Conservation (phyloP, 1,139 yeast species). For the Suhomyces coccinellae region DNA sequence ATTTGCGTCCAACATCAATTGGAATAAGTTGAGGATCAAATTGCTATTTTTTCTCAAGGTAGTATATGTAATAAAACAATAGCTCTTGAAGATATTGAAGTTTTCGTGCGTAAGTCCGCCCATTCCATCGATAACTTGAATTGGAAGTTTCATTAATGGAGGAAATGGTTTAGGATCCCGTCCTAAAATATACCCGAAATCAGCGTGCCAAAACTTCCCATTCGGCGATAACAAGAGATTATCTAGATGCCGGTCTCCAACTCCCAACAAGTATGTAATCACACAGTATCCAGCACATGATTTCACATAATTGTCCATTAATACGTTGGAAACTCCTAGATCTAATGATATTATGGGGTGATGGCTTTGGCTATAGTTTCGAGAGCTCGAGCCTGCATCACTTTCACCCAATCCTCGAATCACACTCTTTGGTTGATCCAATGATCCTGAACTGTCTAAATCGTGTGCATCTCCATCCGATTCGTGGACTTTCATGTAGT, state of each 20-base stretch:
- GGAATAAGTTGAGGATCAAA: conserved; percentile 84
- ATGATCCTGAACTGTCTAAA: neutral
- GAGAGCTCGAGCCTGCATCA: neutral
- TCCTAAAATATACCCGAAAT: conserved; percentile 94
- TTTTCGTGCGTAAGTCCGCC: conserved; percentile 89
- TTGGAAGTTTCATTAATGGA: conserved; percentile 95
- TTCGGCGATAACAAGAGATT: conserved; percentile 68
- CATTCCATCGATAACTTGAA: conserved; percentile 96
- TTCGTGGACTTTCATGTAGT: conserved; percentile 52
- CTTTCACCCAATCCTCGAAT: conserved; percentile 5
- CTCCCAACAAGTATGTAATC: conserved; percentile 89
- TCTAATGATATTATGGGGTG: conserved; percentile 42
- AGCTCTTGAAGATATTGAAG: conserved; percentile 82
- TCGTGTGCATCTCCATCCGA: conserved; percentile 1
- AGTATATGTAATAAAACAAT: conserved; percentile 92
- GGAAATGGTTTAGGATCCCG: conserved; percentile 98
- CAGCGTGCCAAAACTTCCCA: conserved; percentile 94
- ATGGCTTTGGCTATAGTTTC: conserved; percentile 3
- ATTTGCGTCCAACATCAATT: conserved; percentile 90
- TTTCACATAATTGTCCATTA: conserved; percentile 91
- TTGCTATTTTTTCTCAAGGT: conserved; percentile 88
- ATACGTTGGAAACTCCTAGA: conserved; percentile 69
- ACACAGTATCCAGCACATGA: conserved; percentile 99
- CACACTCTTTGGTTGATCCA: conserved; percentile 2
- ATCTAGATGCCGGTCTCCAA: conserved; percentile 96